Evolutionary conservation across 495 filamentous ascomycete genomes (phyloP).

Genomic region (Tuber calosporum): DNA sequence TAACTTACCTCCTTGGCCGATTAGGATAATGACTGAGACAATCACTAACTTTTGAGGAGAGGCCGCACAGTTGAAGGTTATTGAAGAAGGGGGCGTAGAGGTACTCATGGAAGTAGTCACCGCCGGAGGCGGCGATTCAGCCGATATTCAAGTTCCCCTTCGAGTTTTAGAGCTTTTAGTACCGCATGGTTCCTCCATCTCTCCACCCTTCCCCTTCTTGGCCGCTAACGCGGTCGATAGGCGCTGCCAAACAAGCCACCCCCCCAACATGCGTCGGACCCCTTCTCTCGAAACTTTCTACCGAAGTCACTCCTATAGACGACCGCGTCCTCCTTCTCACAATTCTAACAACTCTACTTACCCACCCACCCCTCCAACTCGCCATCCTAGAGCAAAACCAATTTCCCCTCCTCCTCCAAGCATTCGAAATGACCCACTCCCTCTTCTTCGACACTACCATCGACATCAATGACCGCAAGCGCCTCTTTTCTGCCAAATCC

Average conservation of each 20-base stretch:
- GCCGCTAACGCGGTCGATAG: constrained; percentile 10
- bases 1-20: constrained; percentile 42
- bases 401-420: constrained; percentile 27
- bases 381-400: constrained; percentile 34
- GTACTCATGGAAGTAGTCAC: constrained; percentile 49
- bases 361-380: constrained; percentile 34
- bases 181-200: constrained; percentile 24
- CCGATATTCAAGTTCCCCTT: constrained; percentile 28
- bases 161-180: constrained; percentile 35
- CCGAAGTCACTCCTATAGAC: constrained; percentile 26
- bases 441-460: constrained; percentile 32
- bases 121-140: constrained; percentile 44
- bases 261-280: constrained; percentile 15
- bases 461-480: constrained; percentile 40
- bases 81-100: constrained; percentile 45
- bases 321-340: constrained; percentile 36
- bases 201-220: background rate
- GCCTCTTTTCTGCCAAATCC: constrained; percentile 41
- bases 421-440: constrained; percentile 31
- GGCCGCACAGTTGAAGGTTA: constrained; percentile 50
- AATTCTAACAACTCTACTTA: constrained; percentile 33
- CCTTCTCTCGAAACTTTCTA: constrained; percentile 22
- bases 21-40: background rate
- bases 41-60: constrained; percentile 43
- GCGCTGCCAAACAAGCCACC: constrained; percentile 32